phyloP scores from a whole-genome alignment of 2,329 filamentous ascomycete species.

The Hirsutella minnesotensis region DNA sequence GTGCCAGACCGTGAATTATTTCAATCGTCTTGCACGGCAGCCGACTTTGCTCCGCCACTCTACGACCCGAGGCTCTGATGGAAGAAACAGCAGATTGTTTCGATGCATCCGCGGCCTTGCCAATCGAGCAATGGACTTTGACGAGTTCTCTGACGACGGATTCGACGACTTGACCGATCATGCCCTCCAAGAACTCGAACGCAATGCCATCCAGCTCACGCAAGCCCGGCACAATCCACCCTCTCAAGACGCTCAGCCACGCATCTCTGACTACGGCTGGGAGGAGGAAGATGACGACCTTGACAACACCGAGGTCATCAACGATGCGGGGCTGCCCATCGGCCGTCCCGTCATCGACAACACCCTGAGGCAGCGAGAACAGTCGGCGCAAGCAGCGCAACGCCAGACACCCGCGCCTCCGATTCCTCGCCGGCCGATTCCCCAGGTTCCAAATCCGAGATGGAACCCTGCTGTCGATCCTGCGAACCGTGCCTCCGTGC shows the following conservation, averaged over 20 bases:
- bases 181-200: slow-evolving; percentile 49
- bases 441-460: slow-evolving; percentile 22
- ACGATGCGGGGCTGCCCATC: slow-evolving; percentile 30
- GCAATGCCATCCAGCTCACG: slow-evolving; percentile 49
- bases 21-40: neutral
- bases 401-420: slow-evolving; percentile 9
- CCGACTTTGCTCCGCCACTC: neutral
- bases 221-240: slow-evolving; percentile 25
- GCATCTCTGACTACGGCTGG: slow-evolving; percentile 27
- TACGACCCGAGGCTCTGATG: neutral
- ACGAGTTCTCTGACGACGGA: slow-evolving; percentile 53
- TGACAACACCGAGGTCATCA: slow-evolving; percentile 44
- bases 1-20: neutral
- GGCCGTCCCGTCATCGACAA: slow-evolving; percentile 23
- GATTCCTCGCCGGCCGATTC: slow-evolving; percentile 14
- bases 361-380: slow-evolving; percentile 11
- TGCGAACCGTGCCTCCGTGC: slow-evolving; percentile 9
- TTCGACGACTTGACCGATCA: slow-evolving; percentile 48
- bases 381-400: slow-evolving; percentile 13
- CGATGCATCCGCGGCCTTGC: slow-evolving; percentile 6
- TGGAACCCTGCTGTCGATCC: slow-evolving; percentile 24
- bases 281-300: slow-evolving; percentile 46
- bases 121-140: slow-evolving; percentile 26
- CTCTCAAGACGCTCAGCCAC: slow-evolving; percentile 12
- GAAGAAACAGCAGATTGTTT: neutral